A percentile compares a stretch with the other conserved stretches of the same genome.
Conservation (phyloP, 345 rosid species). For the Populus euphratica region DNA sequence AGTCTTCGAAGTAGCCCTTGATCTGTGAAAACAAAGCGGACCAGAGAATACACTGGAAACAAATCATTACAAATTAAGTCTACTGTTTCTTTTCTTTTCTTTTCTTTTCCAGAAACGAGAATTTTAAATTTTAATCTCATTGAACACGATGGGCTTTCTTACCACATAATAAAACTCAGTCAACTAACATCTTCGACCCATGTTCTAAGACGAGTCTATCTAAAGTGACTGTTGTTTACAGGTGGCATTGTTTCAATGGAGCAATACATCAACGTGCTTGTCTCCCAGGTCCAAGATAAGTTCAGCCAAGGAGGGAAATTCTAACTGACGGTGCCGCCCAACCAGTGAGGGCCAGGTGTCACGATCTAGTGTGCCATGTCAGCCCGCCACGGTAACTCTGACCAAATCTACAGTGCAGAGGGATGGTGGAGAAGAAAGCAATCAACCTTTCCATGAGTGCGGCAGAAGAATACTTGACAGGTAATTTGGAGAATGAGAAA, state of each 20-base stretch:
- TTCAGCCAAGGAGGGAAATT: neutral
- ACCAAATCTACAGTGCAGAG: constrained; percentile 3
- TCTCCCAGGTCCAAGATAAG: neutral
- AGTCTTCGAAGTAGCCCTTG: no score
- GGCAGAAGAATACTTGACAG: neutral
- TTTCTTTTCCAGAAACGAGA: neutral
- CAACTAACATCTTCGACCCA: neutral
- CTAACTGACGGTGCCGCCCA: constrained; percentile 30
- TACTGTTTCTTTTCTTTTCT: neutral
- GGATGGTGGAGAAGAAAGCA: neutral
- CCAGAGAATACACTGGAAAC: no score
- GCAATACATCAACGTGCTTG: neutral
- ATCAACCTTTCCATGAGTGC: neutral
- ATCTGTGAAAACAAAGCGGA: no score
- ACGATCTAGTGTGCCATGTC: constrained; percentile 1
- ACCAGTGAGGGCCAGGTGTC: constrained; percentile 17
- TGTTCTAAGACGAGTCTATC: neutral
- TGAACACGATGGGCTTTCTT: neutral
- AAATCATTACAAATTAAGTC: neutral
- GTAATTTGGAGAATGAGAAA: neutral
- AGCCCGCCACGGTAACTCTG: neutral
- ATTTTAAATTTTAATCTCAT: neutral
- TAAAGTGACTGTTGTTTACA: neutral
- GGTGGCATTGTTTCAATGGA: neutral
- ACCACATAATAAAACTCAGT: neutral